Evolutionary conservation across 2,329 filamentous ascomycete genomes (phyloP), one percentile per base, ranked within the genome.

Genomic region (Colletotrichum melonis): DNA sequence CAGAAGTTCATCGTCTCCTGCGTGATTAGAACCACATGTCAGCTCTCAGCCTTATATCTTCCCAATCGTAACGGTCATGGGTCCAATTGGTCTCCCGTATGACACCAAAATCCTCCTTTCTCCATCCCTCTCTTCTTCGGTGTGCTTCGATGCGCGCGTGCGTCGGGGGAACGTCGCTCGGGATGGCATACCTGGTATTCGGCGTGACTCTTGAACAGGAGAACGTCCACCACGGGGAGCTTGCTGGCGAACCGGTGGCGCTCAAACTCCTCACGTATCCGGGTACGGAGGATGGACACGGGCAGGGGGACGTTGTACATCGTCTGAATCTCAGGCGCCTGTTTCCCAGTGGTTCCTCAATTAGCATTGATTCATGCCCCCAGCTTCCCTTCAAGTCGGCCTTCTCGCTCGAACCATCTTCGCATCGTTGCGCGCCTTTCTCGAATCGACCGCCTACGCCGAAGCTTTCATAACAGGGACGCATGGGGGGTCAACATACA

Each of bases 1-100:
- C 97, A 99, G 89, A 94, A 99, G 87, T 99, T 99, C 88, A 99
- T 91, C 67, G 94, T 99, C 89, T 99, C 97, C 95, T 98, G 78
- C 70, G 64, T 38, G 16, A 5, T 30, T 3, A 22, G 5, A 16
- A 5, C 11, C 7, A 9, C 3, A 14, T 14, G 46, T 62, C 49
- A 63, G 67, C 52, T 12, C 19, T 26, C 5, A 12, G 42, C 30
- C 35, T 22, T 4, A 26, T 32, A n/a, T 24, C 30, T 3, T 28
- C 16, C 16, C 52, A 5, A 14, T 24, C n/a, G n/a, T 11, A 46
- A 19, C 55, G 28, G 28, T 55, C 38, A 16, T 56, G 14, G 24
- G 16, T 12, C 32, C 11, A 30, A 7, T 46, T 11, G 8, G 19
- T n/a, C 42, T 49, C 16, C 19, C 3, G 4, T 5, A 22, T 12